Base-by-base conservation (phyloP, 208 protist genomes). In the Acanthamoeba lenticulata region DNA sequence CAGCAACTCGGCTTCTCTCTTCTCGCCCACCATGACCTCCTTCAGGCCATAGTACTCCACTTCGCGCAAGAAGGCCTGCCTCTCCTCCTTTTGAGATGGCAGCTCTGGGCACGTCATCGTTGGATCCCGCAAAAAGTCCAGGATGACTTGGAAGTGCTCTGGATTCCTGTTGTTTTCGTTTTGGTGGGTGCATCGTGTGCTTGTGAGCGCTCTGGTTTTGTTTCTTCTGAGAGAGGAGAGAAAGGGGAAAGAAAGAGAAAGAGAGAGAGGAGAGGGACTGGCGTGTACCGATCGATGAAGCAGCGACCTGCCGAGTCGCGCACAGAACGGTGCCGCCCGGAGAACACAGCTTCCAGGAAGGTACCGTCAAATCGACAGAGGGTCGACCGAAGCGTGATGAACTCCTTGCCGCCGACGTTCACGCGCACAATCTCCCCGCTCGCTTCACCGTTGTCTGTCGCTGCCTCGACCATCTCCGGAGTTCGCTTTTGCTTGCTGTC, bases 11-110 rank as follows among this genome's bases (percentile, higher is more conserved):
- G 89, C 89, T 27, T 93, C 89, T 24, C 81, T 62, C 45, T 93
- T 93, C 29, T 93, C 89, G 36, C 89, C 89, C 29, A 93, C 65
- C 89, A 93, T 93, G 5, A 93, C 38, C 29, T 81, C 89, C 65
- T 93, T 93, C 62, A 93, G 89, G 38, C 89, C 89, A 44, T 93
- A 93, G 89, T 93, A 93, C 24, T 93, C 89, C 27, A 93, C 62
- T 42, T 93, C 89, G 6, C 89, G 60, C 36, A 93, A 44, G 60
- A 93, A 83, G 44, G 62, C 45, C 42, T 81, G 62, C 5, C 89
- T 44, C 45, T 93, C 67, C 34, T 81, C 62, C 42, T 36, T 49
- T 36, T 93, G 45, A 17, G 89, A 32, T 21, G 89, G 89, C 0
- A 93, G 89, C 36, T 93, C 89, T 27, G 89, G 89, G 44, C 45